Conservation (phyloP, 1,284 basidiomycete species). For the Rhizoctonia solani region DNA sequence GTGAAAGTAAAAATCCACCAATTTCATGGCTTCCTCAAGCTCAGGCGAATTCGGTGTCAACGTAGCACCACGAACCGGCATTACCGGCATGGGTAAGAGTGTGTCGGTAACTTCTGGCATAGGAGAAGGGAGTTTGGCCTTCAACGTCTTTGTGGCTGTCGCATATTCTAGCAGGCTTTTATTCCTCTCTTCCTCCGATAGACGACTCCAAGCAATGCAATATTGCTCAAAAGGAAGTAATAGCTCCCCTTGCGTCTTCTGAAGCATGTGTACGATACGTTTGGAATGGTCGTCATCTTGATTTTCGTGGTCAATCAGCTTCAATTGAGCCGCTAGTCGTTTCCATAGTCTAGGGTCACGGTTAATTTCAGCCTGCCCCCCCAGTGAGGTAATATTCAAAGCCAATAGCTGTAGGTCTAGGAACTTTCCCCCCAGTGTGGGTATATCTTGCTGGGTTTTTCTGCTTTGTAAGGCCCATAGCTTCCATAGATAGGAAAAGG, state of each 20-base stretch:
- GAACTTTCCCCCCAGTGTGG: neutral
- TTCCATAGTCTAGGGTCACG: conserved; percentile 1
- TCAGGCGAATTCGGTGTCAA: neutral
- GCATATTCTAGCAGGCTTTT: neutral
- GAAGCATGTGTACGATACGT: neutral
- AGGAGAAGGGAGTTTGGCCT: neutral
- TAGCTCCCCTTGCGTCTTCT: neutral
- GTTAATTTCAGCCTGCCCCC: conserved; percentile 3
- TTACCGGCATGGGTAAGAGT: neutral
- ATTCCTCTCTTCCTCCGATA: neutral
- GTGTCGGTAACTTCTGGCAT: neutral
- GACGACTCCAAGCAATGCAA: neutral
- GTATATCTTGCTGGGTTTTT: neutral
- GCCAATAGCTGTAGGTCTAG: neutral
- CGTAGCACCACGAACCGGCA: neutral
- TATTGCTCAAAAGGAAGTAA: conserved; percentile 10
- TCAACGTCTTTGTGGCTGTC: neutral
- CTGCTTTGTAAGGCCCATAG: neutral
- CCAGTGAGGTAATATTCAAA: neutral
- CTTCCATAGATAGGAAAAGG: neutral
- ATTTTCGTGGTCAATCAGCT: neutral
- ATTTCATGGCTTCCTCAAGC: neutral
- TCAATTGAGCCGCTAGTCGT: neutral
- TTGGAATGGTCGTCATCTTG: conserved; percentile 1
- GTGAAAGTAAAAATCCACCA: neutral